phyloP scores from a whole-genome alignment of 2,329 filamentous ascomycete species.

The Cladosporium oxysporum region DNA sequence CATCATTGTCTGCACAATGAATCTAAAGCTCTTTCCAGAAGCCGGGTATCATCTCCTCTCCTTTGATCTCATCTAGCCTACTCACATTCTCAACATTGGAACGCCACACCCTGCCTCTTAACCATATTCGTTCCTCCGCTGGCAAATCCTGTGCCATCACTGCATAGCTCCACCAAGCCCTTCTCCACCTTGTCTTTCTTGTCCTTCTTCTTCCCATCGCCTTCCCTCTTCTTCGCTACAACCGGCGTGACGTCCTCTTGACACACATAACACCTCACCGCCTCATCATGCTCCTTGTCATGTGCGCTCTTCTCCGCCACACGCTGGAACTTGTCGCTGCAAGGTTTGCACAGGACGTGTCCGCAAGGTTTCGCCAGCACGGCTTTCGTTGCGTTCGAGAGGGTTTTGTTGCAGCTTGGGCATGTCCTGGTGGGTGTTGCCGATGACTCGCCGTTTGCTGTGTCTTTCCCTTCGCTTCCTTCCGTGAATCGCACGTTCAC shows the following conservation, averaged over 20 bases:
- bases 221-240: constrained; percentile 29
- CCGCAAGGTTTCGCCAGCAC: constrained; percentile 85
- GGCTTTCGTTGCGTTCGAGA: constrained; percentile 81
- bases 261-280: constrained; percentile 78
- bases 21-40: neutral
- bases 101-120: constrained; percentile 74
- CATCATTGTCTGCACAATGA: neutral
- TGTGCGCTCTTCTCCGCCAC: constrained; percentile 60
- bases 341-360: constrained; percentile 85
- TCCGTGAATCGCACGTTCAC: constrained; percentile 71
- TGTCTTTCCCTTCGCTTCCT: constrained; percentile 34
- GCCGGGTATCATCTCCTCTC: neutral
- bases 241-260: constrained; percentile 68
- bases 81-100: constrained; percentile 58
- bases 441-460: constrained; percentile 34
- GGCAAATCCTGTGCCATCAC: constrained; percentile 90
- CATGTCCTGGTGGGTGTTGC: constrained; percentile 58
- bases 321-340: constrained; percentile 79
- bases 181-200: constrained; percentile 59
- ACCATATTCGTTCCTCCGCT: constrained; percentile 82
- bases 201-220: constrained; percentile 43
- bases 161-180: constrained; percentile 76
- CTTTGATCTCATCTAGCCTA: neutral
- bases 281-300: constrained; percentile 53
- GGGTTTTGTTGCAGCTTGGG: constrained; percentile 79